Evolutionary conservation across 2,329 filamentous ascomycete genomes (phyloP).

Genomic region (Pseudopyrenochaeta lycopersici): DNA sequence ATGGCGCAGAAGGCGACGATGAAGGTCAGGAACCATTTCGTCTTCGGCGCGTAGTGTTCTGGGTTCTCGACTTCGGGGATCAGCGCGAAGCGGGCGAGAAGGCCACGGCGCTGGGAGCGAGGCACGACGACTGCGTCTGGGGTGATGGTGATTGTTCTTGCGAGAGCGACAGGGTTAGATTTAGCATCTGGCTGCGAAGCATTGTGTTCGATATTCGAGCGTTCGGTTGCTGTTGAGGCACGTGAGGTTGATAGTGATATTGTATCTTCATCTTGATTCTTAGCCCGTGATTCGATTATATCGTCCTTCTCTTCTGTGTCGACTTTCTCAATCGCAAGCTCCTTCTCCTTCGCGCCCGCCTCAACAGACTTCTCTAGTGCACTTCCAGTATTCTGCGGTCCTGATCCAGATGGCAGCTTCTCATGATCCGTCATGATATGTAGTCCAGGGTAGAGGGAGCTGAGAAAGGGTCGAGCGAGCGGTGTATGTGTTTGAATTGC

Average conservation of each 20-base stretch:
- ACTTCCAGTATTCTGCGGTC: not conserved
- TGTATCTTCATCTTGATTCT: conserved; percentile 17
- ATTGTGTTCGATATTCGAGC: conserved; percentile 16
- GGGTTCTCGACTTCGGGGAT: conserved; percentile 83
- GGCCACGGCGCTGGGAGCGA: conserved; percentile 69
- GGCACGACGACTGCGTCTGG: conserved; percentile 59
- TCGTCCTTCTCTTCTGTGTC: conserved; percentile 7
- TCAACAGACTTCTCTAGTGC: not conserved
- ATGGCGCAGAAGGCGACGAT: conserved; percentile 80
- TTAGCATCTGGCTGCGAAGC: conserved; percentile 1
- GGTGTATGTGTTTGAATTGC: not conserved
- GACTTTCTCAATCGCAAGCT: not conserved
- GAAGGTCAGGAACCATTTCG: conserved; percentile 85
- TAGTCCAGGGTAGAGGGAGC: not conserved
- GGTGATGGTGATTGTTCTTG: conserved; percentile 42
- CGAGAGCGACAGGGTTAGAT: conserved; percentile 26
- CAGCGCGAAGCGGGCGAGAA: conserved; percentile 74
- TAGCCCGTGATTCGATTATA: conserved; percentile 8
- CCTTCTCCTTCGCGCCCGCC: not conserved
- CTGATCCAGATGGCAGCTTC: not conserved
- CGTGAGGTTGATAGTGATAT: conserved; percentile 35
- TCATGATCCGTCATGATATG: conserved; percentile 3
- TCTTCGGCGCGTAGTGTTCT: conserved; percentile 73
- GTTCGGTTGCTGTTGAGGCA: conserved; percentile 29
- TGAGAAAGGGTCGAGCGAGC: not conserved